phyloP scores from a whole-genome alignment of 306 rosid species.

The Medicago ruthenica region DNA sequence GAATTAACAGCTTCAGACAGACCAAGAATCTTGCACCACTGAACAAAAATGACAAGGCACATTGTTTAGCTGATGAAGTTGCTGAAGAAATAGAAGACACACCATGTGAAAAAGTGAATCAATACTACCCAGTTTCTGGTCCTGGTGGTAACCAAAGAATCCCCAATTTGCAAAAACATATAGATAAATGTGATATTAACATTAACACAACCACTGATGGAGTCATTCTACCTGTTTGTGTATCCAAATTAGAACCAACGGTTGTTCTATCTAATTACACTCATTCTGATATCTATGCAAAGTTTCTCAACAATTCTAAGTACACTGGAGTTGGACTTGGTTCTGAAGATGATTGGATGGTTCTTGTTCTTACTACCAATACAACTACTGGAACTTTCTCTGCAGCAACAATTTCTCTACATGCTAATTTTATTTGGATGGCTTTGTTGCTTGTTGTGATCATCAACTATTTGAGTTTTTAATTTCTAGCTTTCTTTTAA shows the following conservation, averaged over 20 bases:
- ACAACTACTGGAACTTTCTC: slow-evolving; percentile 59
- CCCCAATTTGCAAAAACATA: slow-evolving; percentile 52
- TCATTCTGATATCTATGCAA: slow-evolving; percentile 48
- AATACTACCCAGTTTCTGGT: slow-evolving; percentile 42
- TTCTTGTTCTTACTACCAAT: slow-evolving; percentile 67
- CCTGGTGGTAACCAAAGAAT: slow-evolving; percentile 38
- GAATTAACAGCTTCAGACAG: slow-evolving; percentile 71
- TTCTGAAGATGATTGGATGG: slow-evolving; percentile 85
- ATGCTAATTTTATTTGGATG: slow-evolving; percentile 5
- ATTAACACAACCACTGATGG: slow-evolving; percentile 58
- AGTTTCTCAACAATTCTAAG: slow-evolving; percentile 63
- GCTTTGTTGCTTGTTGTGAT: slow-evolving; percentile 18
- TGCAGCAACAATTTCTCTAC: slow-evolving; percentile 46
- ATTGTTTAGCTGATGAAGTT: slow-evolving; percentile 68
- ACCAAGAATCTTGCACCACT: slow-evolving; percentile 51
- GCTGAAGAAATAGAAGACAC: slow-evolving; percentile 66
- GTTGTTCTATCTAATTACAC: slow-evolving; percentile 65
- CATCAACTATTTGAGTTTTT: background rate
- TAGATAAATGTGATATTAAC: slow-evolving; percentile 58
- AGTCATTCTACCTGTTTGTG: slow-evolving; percentile 65
- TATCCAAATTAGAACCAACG: slow-evolving; percentile 52
- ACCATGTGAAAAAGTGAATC: slow-evolving; percentile 58
- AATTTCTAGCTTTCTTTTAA: background rate
- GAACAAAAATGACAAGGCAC: slow-evolving; percentile 54
- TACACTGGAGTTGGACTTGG: slow-evolving; percentile 77